These are phyloP conservation scores for Lonicera japonica DNA, from an alignment of 129 eudicot species.

Conservation along the genomic window DNA sequence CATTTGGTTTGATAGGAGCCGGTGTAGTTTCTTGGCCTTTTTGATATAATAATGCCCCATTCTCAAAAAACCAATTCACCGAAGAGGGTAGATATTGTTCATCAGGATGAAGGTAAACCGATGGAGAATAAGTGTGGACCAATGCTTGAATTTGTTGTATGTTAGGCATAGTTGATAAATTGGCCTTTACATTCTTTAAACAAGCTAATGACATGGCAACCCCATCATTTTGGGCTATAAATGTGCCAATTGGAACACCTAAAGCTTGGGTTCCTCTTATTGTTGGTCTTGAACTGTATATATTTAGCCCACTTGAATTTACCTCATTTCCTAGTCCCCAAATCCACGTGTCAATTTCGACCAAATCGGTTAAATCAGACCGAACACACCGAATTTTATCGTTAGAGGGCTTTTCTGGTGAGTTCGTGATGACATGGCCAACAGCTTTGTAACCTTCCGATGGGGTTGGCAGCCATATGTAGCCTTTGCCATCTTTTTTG, in stretches of 20 bases:
- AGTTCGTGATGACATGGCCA: conserved; percentile 53
- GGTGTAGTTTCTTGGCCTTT: conserved; percentile 57
- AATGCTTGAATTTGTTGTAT: too few relatives aligned
- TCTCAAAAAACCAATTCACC: conserved; percentile 58
- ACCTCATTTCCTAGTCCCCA: too few relatives aligned
- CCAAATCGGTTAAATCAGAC: conserved; percentile 30
- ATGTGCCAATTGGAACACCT: too few relatives aligned
- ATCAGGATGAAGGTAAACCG: conserved; percentile 29
- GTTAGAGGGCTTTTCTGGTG: conserved; percentile 44
- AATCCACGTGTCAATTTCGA: too few relatives aligned
- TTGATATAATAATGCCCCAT: conserved; percentile 58
- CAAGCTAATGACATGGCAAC: too few relatives aligned
- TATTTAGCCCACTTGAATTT: too few relatives aligned
- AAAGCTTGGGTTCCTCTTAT: too few relatives aligned
- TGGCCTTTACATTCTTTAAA: too few relatives aligned
- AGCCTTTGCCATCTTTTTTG: conserved; percentile 39
- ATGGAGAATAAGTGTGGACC: too few relatives aligned
- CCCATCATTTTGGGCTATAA: too few relatives aligned
- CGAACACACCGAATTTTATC: conserved; percentile 57
- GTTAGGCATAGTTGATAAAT: too few relatives aligned
- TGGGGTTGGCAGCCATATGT: conserved; percentile 56
- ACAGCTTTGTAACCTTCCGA: conserved; percentile 44
- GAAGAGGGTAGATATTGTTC: conserved; percentile 58
- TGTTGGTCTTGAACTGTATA: too few relatives aligned
- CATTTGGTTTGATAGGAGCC: conserved; percentile 31